Evolutionary conservation across 495 filamentous ascomycete species (phyloP), one percentile per base, ranked within the genome.

Genomic region (Penicillium riverlandense): DNA sequence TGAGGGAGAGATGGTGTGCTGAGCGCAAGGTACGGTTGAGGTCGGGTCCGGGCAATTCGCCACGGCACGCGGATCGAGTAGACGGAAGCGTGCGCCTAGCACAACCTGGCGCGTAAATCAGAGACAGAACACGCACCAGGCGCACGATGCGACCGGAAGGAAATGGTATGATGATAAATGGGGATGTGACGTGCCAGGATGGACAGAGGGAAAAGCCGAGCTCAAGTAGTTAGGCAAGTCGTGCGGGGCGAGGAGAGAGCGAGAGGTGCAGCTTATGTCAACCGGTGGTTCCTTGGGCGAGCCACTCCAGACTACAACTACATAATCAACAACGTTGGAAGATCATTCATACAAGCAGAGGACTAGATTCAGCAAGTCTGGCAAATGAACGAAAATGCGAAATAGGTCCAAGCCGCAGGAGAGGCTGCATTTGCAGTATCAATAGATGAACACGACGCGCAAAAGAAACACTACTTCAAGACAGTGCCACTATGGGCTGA

Each of bases 91-190:
- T 53, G 47, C 43, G 55, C 52, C 44, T 53, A 34, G 42, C 35
- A 42, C 46, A 46, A 45, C 47, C 53, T 42, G 37, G 53, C 43
- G 49, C 46, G 44, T 35, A 40, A 40, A 10, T 45, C 37, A 34
- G 11, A 41, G 29, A 35, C 36, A 34, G 29, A 11, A 16, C 28
- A 40, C 43, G 36, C 41, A 48, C 53, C 44, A 47, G 44, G 47
- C 32, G 35, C 22, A 11, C 3, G n/a, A 14, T 12, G 1, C 32
- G n/a, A 7, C 22, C 15, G 16, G n/a, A 13, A 28, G 31, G 13
- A 29, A 10, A 29, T 14, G 7, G 45, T 29, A 16, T n/a, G 31
- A 35, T 13, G 37, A 16, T 11, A 31, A 31, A 16, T 4, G 16
- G 39, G 37, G 27, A 33, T 48, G 33, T 42, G 41, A 35, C 11